Base-by-base conservation (phyloP, 176 grass and related monocot genomes). In the Luzula sylvatica region DNA sequence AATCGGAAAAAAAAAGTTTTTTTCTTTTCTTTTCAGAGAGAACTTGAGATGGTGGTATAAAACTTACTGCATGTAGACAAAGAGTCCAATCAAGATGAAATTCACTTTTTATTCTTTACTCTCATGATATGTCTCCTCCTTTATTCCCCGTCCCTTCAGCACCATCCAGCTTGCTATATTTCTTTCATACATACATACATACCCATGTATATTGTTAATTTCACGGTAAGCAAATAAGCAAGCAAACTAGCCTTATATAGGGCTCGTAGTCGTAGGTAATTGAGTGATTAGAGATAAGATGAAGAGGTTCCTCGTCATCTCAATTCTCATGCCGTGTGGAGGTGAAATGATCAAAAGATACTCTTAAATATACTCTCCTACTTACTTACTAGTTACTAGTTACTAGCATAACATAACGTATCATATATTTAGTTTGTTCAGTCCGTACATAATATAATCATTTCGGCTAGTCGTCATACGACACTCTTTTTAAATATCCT, bases 11-110 rank as follows among this genome's bases (percentile, higher is more conserved):
- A n/a, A n/a, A n/a, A n/a, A n/a, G n/a, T n/a, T n/a, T n/a, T n/a
- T n/a, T n/a, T n/a, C n/a, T n/a, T n/a, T n/a, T n/a, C n/a, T n/a
- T n/a, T 16, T 56, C 28, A 24, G 38, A 62, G 42, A 62, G 39
- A 62, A 62, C 35, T 62, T 62, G 58, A 62, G 42, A 62, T 44
- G 58, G 40, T 63, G 42, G 28, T 19, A 5, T 28, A 53, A 50
- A 53, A 63, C 52, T 58, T 24, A 24, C 39, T 58, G 43, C 67
- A 41, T 70, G 45, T 58, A 56, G 67, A 70, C 67, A 70, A 70
- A 22, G n/a, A 18, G 67, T 70, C 67, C 15, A 32, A 39, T 70
- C 67, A 3, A 58, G 3, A 47, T 70, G 8, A 49, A 8, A 20
- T 55, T 48, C 25, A 47, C 26, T 23, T 29, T 59, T 50, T 23